Evolutionary conservation across 495 filamentous ascomycete species (phyloP), one percentile per base, ranked within the genome.

Genomic region (Podospora conica): DNA sequence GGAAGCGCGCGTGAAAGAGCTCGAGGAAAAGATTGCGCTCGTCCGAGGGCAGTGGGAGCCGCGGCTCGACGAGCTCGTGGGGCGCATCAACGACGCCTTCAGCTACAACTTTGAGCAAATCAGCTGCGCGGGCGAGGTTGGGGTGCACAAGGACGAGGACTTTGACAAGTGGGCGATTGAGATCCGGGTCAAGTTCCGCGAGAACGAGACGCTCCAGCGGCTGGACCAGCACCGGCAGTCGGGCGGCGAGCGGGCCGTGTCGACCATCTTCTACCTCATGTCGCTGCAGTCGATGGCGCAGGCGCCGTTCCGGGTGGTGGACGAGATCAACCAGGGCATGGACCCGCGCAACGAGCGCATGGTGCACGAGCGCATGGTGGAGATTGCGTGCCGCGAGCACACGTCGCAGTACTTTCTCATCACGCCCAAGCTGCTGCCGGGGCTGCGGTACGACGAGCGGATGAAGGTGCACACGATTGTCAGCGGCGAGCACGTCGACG

Each of bases 281-380:
- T 91, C 96, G 1, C 85, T 99, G 9, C 95, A 99, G 76, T 90
- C 91, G 20, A 88, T 98, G 69, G 93, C 95, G 3, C 91, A 91
- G 68, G 90, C 92, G 2, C 95, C 95, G n/a, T 99, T 99, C 88
- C 93, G 95, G 62, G 95, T 98, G 53, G 95, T 99, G 63, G 95
- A 98, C 79, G 95, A 98, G 78, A 98, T 98, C 80, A 98, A 98
- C 71, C 95, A 98, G 80, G 95, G 95, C 66, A 98, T 98, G 95
- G 95, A 98, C 77, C 94, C 96, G 23, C 87, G 96, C 55, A 98
- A 98, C 77, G 95, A 98, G 79, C 87, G 95, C 55, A 93, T 97
- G 84, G 96, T 98, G 12, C 95, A 99, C 77, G 91, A 92, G 71
- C 89, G 96, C 61, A 91, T 99, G 88, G 93, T 97, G 2, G 91